phyloP scores from a whole-genome alignment of 495 filamentous ascomycete genomes.

The Endocarpon pusillum region DNA sequence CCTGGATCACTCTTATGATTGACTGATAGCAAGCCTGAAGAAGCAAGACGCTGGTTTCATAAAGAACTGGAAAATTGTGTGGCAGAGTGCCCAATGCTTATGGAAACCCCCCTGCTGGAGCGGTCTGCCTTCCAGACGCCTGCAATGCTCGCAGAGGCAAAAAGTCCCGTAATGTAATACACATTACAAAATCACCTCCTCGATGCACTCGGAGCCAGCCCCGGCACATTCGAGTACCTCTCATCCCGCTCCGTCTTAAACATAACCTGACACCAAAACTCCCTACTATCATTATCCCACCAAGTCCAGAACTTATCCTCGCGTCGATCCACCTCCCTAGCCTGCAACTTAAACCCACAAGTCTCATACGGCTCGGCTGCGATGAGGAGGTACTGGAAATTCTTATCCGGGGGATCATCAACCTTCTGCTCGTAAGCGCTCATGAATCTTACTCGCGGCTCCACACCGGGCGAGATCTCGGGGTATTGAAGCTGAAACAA shows the following conservation, averaged over 20 bases:
- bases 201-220: conserved; percentile 43
- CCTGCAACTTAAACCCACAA: conserved; percentile 89
- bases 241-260: conserved; percentile 99
- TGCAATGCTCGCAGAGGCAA: too few relatives aligned
- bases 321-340: conserved; percentile 77
- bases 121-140: too few relatives aligned
- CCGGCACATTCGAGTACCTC: conserved; percentile 83
- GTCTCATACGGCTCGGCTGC: conserved; percentile 98
- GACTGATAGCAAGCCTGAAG: too few relatives aligned
- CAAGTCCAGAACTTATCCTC: conserved; percentile 80
- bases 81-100: too few relatives aligned
- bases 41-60: too few relatives aligned
- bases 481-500: conserved; percentile 93
- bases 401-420: conserved; percentile 86
- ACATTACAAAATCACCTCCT: too few relatives aligned
- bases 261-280: conserved; percentile 97
- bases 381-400: conserved; percentile 84
- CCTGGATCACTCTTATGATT: too few relatives aligned
- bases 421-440: conserved; percentile 91
- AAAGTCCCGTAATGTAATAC: too few relatives aligned
- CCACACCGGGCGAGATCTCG: conserved; percentile 61
- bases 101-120: too few relatives aligned
- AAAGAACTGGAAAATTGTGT: too few relatives aligned
- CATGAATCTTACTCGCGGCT: conserved; percentile 88
- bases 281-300: conserved; percentile 92